Evolutionary conservation across 225 moss, liverwort and hornwort species (phyloP).

Genomic region (Antitrichia curtipendula): DNA sequence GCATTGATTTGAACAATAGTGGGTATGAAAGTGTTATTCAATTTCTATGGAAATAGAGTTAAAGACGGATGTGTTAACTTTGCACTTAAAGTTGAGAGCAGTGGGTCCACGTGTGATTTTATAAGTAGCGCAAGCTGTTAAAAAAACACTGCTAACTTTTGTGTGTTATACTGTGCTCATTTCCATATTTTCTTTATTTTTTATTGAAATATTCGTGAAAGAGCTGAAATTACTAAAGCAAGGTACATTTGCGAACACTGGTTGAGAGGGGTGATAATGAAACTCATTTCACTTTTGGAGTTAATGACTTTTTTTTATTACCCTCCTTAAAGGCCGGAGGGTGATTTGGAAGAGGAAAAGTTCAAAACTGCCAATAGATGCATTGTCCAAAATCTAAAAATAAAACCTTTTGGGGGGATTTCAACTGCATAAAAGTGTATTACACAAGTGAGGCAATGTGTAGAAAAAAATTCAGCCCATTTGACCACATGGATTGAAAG

Average conservation of each 20-base stretch:
- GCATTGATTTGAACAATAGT: not conserved
- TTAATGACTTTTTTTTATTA: not conserved
- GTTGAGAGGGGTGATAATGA: not conserved
- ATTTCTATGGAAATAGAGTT: not conserved
- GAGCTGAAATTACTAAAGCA: not conserved
- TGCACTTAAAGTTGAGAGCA: not conserved
- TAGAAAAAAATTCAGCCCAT: no score
- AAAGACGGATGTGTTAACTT: not conserved
- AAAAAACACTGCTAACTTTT: not conserved
- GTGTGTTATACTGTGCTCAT: rapidly evolving
- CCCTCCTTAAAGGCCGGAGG: rapidly evolving
- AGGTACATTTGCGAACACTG: not conserved
- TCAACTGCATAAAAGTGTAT: no score
- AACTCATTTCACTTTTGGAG: not conserved
- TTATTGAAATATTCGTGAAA: not conserved
- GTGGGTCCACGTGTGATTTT: no score
- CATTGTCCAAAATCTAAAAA: no score
- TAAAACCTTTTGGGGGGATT: no score
- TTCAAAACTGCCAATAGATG: no score
- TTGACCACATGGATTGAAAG: not conserved
- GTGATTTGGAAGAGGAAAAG: no score
- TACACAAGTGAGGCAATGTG: no score
- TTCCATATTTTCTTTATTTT: not conserved
- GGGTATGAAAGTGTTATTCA: no score
- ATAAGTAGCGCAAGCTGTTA: not conserved